Evolutionary conservation across 2,329 filamentous ascomycete species (phyloP).

Genomic region (Calonectria leucothoes): DNA sequence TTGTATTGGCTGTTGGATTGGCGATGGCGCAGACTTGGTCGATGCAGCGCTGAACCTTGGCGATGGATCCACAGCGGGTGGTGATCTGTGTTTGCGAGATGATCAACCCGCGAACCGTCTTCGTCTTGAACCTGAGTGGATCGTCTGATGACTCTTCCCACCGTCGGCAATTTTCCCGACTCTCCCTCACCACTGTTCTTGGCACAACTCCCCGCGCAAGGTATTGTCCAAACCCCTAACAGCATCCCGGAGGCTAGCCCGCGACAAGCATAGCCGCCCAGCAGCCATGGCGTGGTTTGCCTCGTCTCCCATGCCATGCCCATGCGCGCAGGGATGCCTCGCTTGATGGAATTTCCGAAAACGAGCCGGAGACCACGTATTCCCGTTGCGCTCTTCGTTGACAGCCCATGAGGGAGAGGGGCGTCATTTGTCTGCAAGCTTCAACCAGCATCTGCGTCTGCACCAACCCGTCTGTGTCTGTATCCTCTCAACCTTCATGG

Average conservation of each 20-base stretch:
- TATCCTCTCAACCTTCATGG: not conserved
- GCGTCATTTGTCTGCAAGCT: not conserved
- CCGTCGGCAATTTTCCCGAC: not conserved
- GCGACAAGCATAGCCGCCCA: not conserved
- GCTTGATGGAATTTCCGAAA: not conserved
- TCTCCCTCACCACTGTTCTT: not conserved
- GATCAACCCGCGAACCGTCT: not conserved
- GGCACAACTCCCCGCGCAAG: not conserved
- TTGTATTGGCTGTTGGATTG: not conserved
- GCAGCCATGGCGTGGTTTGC: conserved; percentile 17
- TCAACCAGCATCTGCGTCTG: not conserved
- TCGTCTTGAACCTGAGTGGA: not conserved
- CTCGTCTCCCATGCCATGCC: not conserved
- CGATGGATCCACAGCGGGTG: not conserved
- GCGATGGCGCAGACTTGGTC: not conserved
- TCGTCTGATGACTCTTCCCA: not conserved
- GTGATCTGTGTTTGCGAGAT: not conserved
- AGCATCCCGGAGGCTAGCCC: conserved; percentile 8
- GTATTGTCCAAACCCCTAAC: not conserved
- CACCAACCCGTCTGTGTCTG: not conserved
- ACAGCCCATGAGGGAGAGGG: not conserved
- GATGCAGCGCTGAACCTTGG: not conserved
- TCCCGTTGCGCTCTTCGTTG: not conserved
- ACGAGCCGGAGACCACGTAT: conserved; percentile 4
- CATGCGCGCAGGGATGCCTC: not conserved